Evolutionary conservation across 2,329 filamentous ascomycete genomes (phyloP).

Genomic region (Magnaporthiopsis incrustans): DNA sequence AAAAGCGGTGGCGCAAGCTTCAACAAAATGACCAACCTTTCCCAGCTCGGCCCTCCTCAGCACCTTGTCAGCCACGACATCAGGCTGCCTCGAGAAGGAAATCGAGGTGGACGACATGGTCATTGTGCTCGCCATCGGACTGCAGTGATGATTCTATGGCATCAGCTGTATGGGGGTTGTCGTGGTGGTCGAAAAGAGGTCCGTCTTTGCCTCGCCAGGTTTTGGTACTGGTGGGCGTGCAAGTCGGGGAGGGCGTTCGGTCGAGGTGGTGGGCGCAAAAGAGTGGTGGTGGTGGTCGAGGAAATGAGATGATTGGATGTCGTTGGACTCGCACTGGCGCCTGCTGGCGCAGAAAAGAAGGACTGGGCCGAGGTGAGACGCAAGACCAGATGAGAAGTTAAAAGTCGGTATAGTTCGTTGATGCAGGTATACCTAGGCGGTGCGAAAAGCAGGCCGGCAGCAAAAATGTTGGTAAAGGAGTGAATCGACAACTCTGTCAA

Average conservation of each 20-base stretch:
- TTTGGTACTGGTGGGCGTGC: neutral
- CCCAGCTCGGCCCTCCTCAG: constrained; percentile 67
- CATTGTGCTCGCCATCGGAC: constrained; percentile 19
- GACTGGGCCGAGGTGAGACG: neutral
- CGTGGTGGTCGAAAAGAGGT: neutral
- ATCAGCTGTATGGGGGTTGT: neutral
- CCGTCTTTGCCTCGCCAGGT: constrained; percentile 1
- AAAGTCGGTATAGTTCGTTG: neutral
- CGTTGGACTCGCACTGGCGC: constrained; percentile 15
- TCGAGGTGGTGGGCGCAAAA: neutral
- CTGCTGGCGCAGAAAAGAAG: constrained; percentile 18
- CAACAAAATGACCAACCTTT: constrained; percentile 47
- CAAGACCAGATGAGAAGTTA: neutral
- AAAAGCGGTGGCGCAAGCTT: constrained; percentile 4
- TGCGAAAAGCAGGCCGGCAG: too few species aligned
- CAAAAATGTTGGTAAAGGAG: neutral
- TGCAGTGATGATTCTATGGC: neutral
- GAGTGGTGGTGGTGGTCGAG: neutral
- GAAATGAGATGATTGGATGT: constrained; percentile 19
- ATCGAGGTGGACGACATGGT: constrained; percentile 48
- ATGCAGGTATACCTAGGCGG: too few species aligned
- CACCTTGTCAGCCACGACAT: constrained; percentile 59
- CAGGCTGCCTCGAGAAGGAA: constrained; percentile 53
- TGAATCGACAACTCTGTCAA: neutral
- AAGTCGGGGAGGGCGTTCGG: neutral